Percentiles rank a stretch among this genome's conserved stretches.
These are phyloP conservation scores for Herpetomonas samuelpessoai DNA, from an alignment of 208 protist genomes.

Conservation along the genomic window DNA sequence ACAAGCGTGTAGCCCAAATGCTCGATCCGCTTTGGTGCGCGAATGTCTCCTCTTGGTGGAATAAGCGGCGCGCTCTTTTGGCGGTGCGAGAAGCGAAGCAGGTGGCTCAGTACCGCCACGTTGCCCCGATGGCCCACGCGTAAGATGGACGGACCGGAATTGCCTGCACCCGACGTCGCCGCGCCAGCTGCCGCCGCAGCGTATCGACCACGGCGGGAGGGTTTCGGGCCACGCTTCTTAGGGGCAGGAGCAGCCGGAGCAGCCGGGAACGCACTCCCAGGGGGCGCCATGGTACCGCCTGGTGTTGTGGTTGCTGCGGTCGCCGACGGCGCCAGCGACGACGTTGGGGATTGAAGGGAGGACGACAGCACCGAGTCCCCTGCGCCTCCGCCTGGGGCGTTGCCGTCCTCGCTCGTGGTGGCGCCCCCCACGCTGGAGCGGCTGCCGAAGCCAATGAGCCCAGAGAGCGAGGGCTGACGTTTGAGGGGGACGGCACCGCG, in stretches of 20 bases:
- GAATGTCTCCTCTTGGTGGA: slow-evolving; percentile 42
- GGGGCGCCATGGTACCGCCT: no score
- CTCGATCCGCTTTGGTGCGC: slow-evolving; percentile 25
- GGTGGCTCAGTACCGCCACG: slow-evolving; percentile 62
- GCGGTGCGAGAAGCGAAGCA: slow-evolving; percentile 81
- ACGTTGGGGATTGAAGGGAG: no score
- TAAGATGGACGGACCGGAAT: background rate
- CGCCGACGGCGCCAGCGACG: no score
- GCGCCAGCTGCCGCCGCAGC: slow-evolving; percentile 1
- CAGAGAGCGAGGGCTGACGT: no score
- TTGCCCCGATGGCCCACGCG: slow-evolving; percentile 30
- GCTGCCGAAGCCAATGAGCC: no score
- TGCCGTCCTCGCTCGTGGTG: no score
- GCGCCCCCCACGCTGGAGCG: no score
- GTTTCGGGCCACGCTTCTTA: slow-evolving; percentile 6
- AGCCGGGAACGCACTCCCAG: no score
- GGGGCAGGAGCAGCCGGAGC: background rate
- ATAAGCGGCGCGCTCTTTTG: slow-evolving; percentile 34
- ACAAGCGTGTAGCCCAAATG: slow-evolving; percentile 75
- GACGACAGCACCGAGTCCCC: no score
- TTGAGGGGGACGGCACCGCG: no score
- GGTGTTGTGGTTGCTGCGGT: no score
- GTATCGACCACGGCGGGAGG: background rate
- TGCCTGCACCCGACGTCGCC: slow-evolving; percentile 1
- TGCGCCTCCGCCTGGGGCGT: no score